These are phyloP conservation scores for Alternaria gansuensis DNA, from an alignment of 2,329 filamentous ascomycete genomes.

Conservation along the genomic window DNA sequence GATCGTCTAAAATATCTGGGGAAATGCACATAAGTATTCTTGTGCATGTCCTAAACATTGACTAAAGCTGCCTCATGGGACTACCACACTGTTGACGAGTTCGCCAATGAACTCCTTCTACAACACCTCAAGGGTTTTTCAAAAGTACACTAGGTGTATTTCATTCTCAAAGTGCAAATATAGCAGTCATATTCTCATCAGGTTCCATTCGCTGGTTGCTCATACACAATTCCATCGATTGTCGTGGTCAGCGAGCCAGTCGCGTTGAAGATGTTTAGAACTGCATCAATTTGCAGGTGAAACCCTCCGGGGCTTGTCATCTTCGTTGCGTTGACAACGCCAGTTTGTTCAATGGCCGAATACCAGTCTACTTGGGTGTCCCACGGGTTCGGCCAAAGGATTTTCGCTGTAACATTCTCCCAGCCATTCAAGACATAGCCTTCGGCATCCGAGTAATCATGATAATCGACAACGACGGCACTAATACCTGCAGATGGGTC, in stretches of 20 bases:
- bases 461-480: slow-evolving; percentile 49
- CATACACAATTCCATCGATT: slow-evolving; percentile 50
- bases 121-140: no score
- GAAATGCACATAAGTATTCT: no score
- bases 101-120: no score
- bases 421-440: slow-evolving; percentile 45
- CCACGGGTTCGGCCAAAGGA: slow-evolving; percentile 19
- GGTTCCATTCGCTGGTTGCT: slow-evolving; percentile 53
- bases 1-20: no score
- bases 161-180: background rate
- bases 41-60: no score
- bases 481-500: slow-evolving; percentile 15
- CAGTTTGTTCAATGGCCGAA: slow-evolving; percentile 52
- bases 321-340: slow-evolving; percentile 47
- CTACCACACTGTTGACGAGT: no score
- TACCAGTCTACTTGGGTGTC: slow-evolving; percentile 51
- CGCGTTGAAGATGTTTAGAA: slow-evolving; percentile 54
- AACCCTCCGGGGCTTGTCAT: slow-evolving; percentile 54
- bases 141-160: no score
- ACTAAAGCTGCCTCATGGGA: no score
- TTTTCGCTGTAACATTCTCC: slow-evolving; percentile 47
- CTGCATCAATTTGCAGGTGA: slow-evolving; percentile 52
- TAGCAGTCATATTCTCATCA: background rate
- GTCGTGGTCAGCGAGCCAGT: slow-evolving; percentile 55
- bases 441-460: slow-evolving; percentile 52